phyloP scores from a whole-genome alignment of 1,284 basidiomycete genomes.

The Malassezia slooffiae region DNA sequence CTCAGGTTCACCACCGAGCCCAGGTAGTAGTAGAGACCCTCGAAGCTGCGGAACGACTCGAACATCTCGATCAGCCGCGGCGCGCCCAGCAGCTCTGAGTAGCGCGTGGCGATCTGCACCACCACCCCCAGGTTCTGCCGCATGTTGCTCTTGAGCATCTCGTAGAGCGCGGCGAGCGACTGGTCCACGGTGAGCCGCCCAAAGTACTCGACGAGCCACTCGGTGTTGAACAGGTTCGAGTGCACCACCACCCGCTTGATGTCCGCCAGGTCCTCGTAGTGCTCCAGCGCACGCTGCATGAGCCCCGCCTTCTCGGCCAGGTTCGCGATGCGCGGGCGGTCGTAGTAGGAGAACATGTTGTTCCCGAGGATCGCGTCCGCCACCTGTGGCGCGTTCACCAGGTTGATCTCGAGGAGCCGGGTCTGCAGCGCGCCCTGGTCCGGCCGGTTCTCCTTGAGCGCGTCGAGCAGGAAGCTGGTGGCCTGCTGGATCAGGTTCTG shows the following conservation, averaged over 20 bases:
- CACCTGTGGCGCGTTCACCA: slow-evolving; percentile 93
- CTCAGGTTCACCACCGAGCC: slow-evolving; percentile 95
- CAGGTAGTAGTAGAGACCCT: slow-evolving; percentile 94
- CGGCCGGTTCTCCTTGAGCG: slow-evolving; percentile 97
- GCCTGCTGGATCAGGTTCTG: slow-evolving; percentile 99
- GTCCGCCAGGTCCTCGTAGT: slow-evolving; percentile 89
- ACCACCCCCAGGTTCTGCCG: slow-evolving; percentile 94
- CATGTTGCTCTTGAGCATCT: slow-evolving; percentile 95
- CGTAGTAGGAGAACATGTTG: slow-evolving; percentile 97
- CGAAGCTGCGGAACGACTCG: slow-evolving; percentile 94
- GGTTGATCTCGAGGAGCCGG: slow-evolving; percentile 92
- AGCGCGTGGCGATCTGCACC: slow-evolving; percentile 96
- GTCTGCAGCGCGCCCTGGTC: slow-evolving; percentile 96
- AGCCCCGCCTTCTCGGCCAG: slow-evolving; percentile 96
- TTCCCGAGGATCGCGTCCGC: slow-evolving; percentile 98
- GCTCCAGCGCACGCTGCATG: slow-evolving; percentile 87
- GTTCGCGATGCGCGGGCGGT: slow-evolving; percentile 91
- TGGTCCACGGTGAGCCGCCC: slow-evolving; percentile 97
- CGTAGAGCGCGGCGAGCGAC: slow-evolving; percentile 86
- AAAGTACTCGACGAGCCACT: slow-evolving; percentile 98
- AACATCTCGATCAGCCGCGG: slow-evolving; percentile 98
- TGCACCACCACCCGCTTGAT: slow-evolving; percentile 98
- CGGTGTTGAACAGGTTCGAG: slow-evolving; percentile 71
- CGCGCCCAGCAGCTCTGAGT: slow-evolving; percentile 93
- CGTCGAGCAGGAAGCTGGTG: slow-evolving; percentile 93